Evolutionary conservation across 2,329 filamentous ascomycete species (phyloP), one percentile per base, ranked within the genome.

Genomic region (Aspergillus brunneoviolaceus): DNA sequence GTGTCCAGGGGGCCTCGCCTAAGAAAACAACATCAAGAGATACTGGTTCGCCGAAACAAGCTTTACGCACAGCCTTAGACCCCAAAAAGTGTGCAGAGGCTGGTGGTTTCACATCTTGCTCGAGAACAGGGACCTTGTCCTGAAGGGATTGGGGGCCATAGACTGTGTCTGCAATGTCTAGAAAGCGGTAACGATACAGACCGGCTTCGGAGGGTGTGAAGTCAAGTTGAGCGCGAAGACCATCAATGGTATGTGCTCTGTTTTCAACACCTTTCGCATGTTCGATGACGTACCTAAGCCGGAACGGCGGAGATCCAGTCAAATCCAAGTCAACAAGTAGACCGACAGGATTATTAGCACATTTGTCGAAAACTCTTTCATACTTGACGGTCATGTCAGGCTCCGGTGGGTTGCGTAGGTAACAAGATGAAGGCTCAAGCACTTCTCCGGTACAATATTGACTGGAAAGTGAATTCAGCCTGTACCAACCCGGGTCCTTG

Each of bases 61-160:
- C 87, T 67, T 85, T 87, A 61, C 78, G 78, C 42, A 81, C 79
- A 21, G 82, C 79, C 7, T 81, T 79, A 27, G 83, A 79, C 49
- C 85, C 82, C 58, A 92, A 82, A 62, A 88, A 86, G 33, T 79
- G 78, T 25, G 94, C 94, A 10, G 89, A 91, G 6, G 95, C 94
- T 4, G 93, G 91, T 10, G 95, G 95, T 75, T 96, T 96, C 66
- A 99, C 94, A 69, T 92, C 88, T 75, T 98, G 94, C 75, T 96
- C 89, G 47, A 98, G 79, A 10, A 85, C 77, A 62, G 89, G 84
- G 53, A 84, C 82, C 12, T 84, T 77, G 45, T 88, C 85, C 29
- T 81, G 82, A 23, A 96, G 77, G 27, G 82, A 80, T 54, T 89
- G 82, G 1, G 83, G 82, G 33, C 83, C 84, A 77, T 99, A 99